Evolutionary conservation across 2,329 filamentous ascomycete species (phyloP).

Genomic region (Colletotrichum somersetense): DNA sequence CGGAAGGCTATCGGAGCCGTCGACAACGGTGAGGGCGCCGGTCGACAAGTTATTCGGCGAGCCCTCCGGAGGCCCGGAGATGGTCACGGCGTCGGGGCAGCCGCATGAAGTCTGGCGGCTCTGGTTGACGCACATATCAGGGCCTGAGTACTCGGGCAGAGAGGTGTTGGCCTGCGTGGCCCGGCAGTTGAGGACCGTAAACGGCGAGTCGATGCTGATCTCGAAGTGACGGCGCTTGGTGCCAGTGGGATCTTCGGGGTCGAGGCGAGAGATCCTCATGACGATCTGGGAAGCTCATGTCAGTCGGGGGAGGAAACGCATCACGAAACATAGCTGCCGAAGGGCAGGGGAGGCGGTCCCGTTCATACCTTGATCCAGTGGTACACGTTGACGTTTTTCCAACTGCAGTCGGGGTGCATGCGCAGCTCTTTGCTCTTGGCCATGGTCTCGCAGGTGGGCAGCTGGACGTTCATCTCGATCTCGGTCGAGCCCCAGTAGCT

Average conservation of each 20-base stretch:
- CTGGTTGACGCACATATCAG: conserved; percentile 57
- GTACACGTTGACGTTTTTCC: conserved; percentile 92
- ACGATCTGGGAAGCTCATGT: conserved; percentile 73
- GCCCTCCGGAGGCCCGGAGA: conserved; percentile 72
- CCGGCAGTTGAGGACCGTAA: conserved; percentile 92
- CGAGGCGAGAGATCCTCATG: conserved; percentile 88
- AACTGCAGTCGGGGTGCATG: conserved; percentile 91
- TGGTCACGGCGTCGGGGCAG: conserved; percentile 68
- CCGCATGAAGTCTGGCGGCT: conserved; percentile 64
- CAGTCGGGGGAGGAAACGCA: conserved; percentile 13
- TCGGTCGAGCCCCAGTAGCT: conserved; percentile 87
- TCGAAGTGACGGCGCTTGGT: conserved; percentile 89
- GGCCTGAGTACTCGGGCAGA: conserved; percentile 79
- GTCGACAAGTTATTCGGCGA: conserved; percentile 75
- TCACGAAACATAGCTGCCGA: not conserved
- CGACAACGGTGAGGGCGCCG: conserved; percentile 58
- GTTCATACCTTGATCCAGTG: conserved; percentile 91
- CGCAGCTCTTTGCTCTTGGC: conserved; percentile 74
- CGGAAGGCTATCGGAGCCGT: conserved; percentile 54
- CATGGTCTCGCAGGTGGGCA: conserved; percentile 91
- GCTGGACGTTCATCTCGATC: conserved; percentile 93
- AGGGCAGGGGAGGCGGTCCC: too few relatives aligned
- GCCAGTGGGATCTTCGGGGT: conserved; percentile 78
- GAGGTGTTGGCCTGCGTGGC: conserved; percentile 92
- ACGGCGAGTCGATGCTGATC: conserved; percentile 95